These are phyloP conservation scores for Metschnikowia colocasiae DNA, from an alignment of 805 yeast genomes.

Conservation along the genomic window DNA sequence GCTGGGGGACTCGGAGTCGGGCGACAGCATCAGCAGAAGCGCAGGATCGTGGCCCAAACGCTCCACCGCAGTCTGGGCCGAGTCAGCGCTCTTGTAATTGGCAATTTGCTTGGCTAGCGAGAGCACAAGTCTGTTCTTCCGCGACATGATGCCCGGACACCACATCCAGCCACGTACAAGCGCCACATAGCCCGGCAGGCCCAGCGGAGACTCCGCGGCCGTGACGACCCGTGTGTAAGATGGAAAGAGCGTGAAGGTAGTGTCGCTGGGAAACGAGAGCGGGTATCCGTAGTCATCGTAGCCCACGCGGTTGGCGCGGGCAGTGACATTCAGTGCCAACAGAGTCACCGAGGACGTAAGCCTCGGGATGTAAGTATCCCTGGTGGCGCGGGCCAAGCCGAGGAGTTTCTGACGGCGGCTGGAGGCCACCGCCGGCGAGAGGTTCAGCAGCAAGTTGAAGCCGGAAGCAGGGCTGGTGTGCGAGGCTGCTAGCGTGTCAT, in stretches of 20 bases:
- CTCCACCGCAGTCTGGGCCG: slow-evolving; percentile 16
- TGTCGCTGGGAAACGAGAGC: slow-evolving; percentile 48
- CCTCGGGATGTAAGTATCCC: slow-evolving; percentile 55
- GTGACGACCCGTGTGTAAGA: slow-evolving; percentile 31
- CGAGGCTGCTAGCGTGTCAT: slow-evolving; percentile 1
- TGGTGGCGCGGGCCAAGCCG: slow-evolving; percentile 52
- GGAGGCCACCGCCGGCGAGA: slow-evolving; percentile 3
- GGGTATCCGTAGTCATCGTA: slow-evolving; percentile 19
- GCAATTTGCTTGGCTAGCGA: slow-evolving; percentile 68
- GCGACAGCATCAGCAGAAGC: slow-evolving; percentile 8
- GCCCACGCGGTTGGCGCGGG: slow-evolving; percentile 17
- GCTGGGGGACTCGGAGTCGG: slow-evolving; percentile 4
- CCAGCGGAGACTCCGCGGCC: slow-evolving; percentile 13
- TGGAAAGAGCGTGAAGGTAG: slow-evolving; percentile 51
- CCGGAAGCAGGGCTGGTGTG: background rate
- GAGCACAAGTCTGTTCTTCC: slow-evolving; percentile 67
- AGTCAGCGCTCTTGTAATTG: slow-evolving; percentile 30
- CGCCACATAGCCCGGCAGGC: slow-evolving; percentile 41
- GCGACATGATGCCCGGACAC: slow-evolving; percentile 63
- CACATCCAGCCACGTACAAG: slow-evolving; percentile 71
- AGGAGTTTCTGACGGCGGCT: slow-evolving; percentile 45
- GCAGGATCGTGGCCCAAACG: slow-evolving; percentile 12
- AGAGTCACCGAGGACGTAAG: slow-evolving; percentile 46
- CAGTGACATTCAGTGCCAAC: slow-evolving; percentile 45
- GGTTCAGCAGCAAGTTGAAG: slow-evolving; percentile 5